Conservation (phyloP, 768 basidiomycete genomes). For the Lyophyllum semitale region DNA sequence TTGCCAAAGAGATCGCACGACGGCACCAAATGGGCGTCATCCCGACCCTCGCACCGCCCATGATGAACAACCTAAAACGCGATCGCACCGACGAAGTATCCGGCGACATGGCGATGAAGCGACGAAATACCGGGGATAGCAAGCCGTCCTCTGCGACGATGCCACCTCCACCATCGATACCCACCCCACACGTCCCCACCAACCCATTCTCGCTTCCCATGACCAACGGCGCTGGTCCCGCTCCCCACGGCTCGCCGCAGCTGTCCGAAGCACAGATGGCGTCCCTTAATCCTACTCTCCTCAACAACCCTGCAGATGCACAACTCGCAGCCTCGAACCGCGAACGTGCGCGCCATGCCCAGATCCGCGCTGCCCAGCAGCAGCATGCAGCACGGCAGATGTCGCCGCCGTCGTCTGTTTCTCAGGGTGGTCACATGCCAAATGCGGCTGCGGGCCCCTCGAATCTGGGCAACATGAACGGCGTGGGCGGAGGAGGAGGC, state of each 20-base stretch:
- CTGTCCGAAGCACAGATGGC: slow-evolving; percentile 17
- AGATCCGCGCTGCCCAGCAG: slow-evolving; percentile 36
- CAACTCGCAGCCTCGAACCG: slow-evolving; percentile 34
- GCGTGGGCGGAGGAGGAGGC: neutral
- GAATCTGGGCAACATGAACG: neutral
- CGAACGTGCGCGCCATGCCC: slow-evolving; percentile 35
- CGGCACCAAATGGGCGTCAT: slow-evolving; percentile 36
- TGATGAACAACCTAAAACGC: slow-evolving; percentile 51
- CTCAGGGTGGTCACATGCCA: slow-evolving; percentile 16
- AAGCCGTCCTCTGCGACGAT: slow-evolving; percentile 33
- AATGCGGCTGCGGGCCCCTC: slow-evolving; percentile 11
- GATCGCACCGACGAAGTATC: slow-evolving; percentile 54
- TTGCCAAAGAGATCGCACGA: slow-evolving; percentile 61
- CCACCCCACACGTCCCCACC: slow-evolving; percentile 6
- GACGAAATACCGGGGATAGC: slow-evolving; percentile 73
- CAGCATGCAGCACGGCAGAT: slow-evolving; percentile 40
- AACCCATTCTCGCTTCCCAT: slow-evolving; percentile 15
- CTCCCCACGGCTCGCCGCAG: slow-evolving; percentile 15
- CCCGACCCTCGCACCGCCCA: slow-evolving; percentile 7
- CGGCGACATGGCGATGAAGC: slow-evolving; percentile 50
- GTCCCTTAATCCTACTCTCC: slow-evolving; percentile 10
- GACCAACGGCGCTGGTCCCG: slow-evolving; percentile 5
- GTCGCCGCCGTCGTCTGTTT: slow-evolving; percentile 37
- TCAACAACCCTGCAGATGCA: slow-evolving; percentile 32
- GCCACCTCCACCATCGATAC: slow-evolving; percentile 43